Base-by-base conservation (phyloP, 345 rosid species). In the Noccaea bulbosa region DNA sequence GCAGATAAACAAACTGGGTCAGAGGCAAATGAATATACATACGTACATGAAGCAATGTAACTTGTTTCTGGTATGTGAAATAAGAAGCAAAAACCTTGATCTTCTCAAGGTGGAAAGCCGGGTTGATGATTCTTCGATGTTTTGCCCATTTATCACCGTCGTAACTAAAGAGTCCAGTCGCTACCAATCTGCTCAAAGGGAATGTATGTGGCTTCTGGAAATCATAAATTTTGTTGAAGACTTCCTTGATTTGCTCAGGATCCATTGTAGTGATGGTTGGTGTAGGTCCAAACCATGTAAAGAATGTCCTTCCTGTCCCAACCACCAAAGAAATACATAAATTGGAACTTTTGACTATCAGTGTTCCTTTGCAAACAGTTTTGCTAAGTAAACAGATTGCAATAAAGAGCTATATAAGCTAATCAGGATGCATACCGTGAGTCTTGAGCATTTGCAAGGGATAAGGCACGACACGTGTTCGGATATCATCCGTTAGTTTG, bases 121-220 rank as follows among this genome's bases (percentile, higher is more conserved):
- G 82, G 20, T 78, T 82, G 67, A 82, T 59, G 41, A 82, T 73
- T 71, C 50, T 80, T 32, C 82, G 40, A n/a, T 73, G 79, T 62
- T 70, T 66, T 0, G 65, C 65, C 84, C 88, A 82, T 75, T 78
- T 79, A 12, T 78, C 72, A 2, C 84, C 83, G 14, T 84, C 80
- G 12, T 27, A 57, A 6, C 0, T 9, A 14, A 0, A 44, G 0
- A 81, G 44, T 55, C 88, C 86, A 1, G 8, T 0, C 4, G 24
- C 71, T 11, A 84, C 8, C 41, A 77, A 5, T 8, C 4, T 67
- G 5, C 0, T 1, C 6, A 69, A 47, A 15, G 74, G 79, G 14
- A 53, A 55, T 1, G 51, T 2, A 2, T 54, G 56, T 0, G 71
- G 10, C 79, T 81, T 81, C 2, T 30, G 72, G 20, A 78, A 82